Conservation (phyloP, 305 asterid genomes). For the Rubia tinctorum region DNA sequence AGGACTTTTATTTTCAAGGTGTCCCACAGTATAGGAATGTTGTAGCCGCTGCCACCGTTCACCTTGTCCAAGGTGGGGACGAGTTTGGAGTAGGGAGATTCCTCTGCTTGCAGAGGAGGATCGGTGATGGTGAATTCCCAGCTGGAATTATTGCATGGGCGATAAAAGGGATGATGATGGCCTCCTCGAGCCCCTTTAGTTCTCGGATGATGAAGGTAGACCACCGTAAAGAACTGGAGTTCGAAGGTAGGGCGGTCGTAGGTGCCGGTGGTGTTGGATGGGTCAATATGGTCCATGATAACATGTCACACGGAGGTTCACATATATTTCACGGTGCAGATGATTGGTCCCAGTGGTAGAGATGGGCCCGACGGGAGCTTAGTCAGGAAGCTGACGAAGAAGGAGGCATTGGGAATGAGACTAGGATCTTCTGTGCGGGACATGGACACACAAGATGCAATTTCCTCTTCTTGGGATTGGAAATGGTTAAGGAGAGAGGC, state of each 20-base stretch:
- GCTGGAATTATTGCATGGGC: constrained; percentile 71
- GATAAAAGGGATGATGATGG: constrained; percentile 64
- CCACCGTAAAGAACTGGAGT: constrained; percentile 40
- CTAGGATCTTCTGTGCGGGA: constrained; percentile 9
- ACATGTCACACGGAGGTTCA: constrained; percentile 92
- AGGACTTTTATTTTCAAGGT: constrained; percentile 46
- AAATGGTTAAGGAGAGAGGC: too few species aligned
- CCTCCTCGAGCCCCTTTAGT: constrained; percentile 70
- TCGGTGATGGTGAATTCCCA: constrained; percentile 48
- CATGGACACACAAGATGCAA: background rate
- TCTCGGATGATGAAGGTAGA: constrained; percentile 73
- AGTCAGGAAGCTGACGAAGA: constrained; percentile 53
- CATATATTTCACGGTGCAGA: constrained; percentile 87
- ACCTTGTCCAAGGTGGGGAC: constrained; percentile 57
- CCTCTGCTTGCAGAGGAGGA: background rate
- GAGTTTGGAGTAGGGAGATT: constrained; percentile 20
- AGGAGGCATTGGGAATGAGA: constrained; percentile 10
- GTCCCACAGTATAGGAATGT: too few species aligned
- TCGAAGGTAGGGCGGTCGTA: constrained; percentile 82
- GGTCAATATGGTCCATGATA: constrained; percentile 98
- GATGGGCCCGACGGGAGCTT: constrained; percentile 83
- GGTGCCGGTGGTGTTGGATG: constrained; percentile 71
- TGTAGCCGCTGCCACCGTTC: too few species aligned
- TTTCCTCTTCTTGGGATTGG: background rate
- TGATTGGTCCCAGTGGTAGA: constrained; percentile 81